Evolutionary conservation across 2,329 filamentous ascomycete species (phyloP).

Genomic region (Cladosporium colombiae): DNA sequence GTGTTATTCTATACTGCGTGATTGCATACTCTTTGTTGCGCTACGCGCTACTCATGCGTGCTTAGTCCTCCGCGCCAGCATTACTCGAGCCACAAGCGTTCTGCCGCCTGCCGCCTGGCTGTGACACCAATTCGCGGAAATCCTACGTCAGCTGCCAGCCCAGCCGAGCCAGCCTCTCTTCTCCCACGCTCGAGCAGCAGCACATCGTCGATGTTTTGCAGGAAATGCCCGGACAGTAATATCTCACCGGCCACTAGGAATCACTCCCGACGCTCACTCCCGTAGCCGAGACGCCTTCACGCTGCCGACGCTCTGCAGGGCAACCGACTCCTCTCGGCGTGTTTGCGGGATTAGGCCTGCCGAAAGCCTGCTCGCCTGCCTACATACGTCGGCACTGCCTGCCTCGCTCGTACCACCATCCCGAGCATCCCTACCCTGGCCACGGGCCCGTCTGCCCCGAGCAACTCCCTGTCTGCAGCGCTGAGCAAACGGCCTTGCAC

Average conservation of each 20-base stretch:
- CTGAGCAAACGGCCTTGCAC: not conserved
- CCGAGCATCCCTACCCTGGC: not conserved
- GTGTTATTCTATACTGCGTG: not conserved
- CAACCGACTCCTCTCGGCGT: slow-evolving; percentile 7
- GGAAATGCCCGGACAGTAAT: not conserved
- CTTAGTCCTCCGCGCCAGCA: not conserved
- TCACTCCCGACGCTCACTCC: not conserved
- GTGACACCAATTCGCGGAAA: not conserved
- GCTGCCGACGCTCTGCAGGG: slow-evolving; percentile 9
- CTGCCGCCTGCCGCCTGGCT: not conserved
- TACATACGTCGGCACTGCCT: slow-evolving; percentile 6
- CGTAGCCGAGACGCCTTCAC: slow-evolving; percentile 4
- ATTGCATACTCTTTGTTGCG: not conserved
- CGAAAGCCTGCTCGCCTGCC: not conserved
- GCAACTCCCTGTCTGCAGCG: slow-evolving; percentile 14
- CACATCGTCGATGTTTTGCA: slow-evolving; percentile 20
- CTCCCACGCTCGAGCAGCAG: not conserved
- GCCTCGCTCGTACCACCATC: not conserved
- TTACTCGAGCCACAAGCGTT: slow-evolving; percentile 8
- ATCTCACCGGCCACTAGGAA: slow-evolving; percentile 5
- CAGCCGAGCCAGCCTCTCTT: not conserved
- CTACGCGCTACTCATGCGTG: not conserved
- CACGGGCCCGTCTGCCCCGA: not conserved
- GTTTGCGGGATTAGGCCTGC: slow-evolving; percentile 10
- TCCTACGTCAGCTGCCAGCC: not conserved